Percentiles rank a stretch among this genome's conserved stretches.
Evolutionary conservation across 164 flowering plant genomes (phyloP).

Genomic region (Vitis amurensis): DNA sequence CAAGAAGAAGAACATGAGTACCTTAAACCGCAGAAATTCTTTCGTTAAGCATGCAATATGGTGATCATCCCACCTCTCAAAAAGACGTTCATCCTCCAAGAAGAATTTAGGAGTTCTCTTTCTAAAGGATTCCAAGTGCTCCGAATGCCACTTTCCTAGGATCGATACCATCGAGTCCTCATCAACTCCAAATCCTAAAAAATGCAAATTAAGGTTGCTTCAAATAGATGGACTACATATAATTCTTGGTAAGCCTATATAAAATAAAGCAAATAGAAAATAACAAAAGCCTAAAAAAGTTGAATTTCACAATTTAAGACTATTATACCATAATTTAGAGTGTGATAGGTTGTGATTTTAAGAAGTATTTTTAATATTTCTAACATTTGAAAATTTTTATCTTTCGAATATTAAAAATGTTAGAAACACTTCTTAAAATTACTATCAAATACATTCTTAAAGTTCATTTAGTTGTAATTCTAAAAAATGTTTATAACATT

Average conservation of each 20-base stretch:
- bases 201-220: not conserved
- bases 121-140: constrained; percentile 50
- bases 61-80: constrained; percentile 57
- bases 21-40: constrained; percentile 78
- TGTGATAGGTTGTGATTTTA: too few species aligned
- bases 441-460: too few species aligned
- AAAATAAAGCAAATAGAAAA: not conserved
- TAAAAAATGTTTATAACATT: too few species aligned
- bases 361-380: too few species aligned
- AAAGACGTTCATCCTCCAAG: constrained; percentile 54
- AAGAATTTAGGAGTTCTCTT: constrained; percentile 38
- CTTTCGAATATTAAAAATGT: too few species aligned
- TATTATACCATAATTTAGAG: too few species aligned
- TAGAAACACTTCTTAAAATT: too few species aligned
- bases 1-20: constrained; percentile 11
- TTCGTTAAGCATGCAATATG: constrained; percentile 36
- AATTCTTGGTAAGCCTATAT: not conserved
- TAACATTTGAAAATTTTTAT: too few species aligned
- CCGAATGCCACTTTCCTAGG: constrained; percentile 58
- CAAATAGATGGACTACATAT: too few species aligned
- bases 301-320: too few species aligned
- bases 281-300: too few species aligned
- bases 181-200: constrained; percentile 75
- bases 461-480: too few species aligned
- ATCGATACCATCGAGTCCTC: constrained; percentile 54